Evolutionary conservation across 2,329 filamentous ascomycete species (phyloP).

Genomic region (Diaporthe batatas): DNA sequence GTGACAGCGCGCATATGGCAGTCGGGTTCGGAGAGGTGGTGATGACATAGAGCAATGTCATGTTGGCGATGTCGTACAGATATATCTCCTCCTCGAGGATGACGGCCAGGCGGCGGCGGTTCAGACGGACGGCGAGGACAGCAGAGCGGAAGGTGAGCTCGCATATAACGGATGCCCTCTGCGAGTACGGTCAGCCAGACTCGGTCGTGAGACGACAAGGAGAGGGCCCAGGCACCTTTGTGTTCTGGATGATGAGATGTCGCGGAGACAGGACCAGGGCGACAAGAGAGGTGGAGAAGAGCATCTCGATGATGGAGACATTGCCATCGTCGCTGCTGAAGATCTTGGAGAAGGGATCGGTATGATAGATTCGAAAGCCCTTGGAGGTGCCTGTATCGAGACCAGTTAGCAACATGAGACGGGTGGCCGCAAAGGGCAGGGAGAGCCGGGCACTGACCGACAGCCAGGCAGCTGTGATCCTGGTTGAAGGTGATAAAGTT

Average conservation of each 20-base stretch:
- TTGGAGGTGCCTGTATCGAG: slow-evolving; percentile 80
- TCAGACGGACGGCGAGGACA: slow-evolving; percentile 92
- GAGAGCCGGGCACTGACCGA: slow-evolving; percentile 71
- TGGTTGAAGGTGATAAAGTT: slow-evolving; percentile 99
- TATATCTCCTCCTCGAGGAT: slow-evolving; percentile 97
- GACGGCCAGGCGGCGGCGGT: slow-evolving; percentile 92
- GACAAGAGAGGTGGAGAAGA: slow-evolving; percentile 97
- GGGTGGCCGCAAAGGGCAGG: slow-evolving; percentile 4
- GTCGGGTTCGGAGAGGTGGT: slow-evolving; percentile 93
- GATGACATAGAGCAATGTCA: slow-evolving; percentile 94
- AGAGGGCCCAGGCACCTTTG: slow-evolving; percentile 74
- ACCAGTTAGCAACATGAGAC: background rate
- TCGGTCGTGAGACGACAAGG: slow-evolving; percentile 6
- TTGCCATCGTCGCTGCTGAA: slow-evolving; percentile 96
- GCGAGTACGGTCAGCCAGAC: slow-evolving; percentile 43
- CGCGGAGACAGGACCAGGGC: slow-evolving; percentile 92
- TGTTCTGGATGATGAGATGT: slow-evolving; percentile 96
- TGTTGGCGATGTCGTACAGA: slow-evolving; percentile 98
- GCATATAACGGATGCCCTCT: slow-evolving; percentile 88
- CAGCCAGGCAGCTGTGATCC: slow-evolving; percentile 96
- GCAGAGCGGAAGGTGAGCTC: slow-evolving; percentile 99
- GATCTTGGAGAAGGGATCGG: slow-evolving; percentile 94
- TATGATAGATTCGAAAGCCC: slow-evolving; percentile 96
- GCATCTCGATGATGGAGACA: slow-evolving; percentile 97
- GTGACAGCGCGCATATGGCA: slow-evolving; percentile 91